These are phyloP conservation scores for Macrolepiota albuminosa DNA, from an alignment of 768 basidiomycete genomes.

Conservation along the genomic window DNA sequence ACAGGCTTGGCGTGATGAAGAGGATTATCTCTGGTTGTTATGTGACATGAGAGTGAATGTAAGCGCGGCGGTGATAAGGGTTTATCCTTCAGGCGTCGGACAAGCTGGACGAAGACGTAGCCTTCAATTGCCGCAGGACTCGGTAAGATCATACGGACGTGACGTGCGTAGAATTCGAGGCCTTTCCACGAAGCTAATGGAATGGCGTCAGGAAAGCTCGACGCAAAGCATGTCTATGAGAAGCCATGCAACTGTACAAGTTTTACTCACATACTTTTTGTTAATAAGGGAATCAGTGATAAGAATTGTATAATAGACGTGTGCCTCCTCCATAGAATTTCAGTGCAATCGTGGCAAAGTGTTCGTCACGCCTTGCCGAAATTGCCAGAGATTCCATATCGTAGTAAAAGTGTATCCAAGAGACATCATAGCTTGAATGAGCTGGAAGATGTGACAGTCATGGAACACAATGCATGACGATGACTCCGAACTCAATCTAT, in stretches of 20 bases:
- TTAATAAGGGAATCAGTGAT: not conserved
- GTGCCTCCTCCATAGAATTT: not conserved
- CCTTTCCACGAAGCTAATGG: not conserved
- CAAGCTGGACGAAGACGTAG: not conserved
- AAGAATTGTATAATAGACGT: not conserved
- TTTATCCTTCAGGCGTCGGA: not conserved
- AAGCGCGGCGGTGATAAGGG: not conserved
- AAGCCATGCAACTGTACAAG: too few species aligned
- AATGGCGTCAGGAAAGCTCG: not conserved
- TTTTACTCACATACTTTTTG: not conserved
- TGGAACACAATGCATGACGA: not conserved
- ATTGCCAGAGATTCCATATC: not conserved
- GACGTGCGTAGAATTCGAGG: not conserved
- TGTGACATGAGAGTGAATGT: not conserved
- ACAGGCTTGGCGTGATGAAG: not conserved
- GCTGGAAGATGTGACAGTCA: not conserved
- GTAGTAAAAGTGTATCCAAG: not conserved
- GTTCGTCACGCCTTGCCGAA: slow-evolving; percentile 1
- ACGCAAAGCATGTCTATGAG: not conserved
- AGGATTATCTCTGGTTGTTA: not conserved
- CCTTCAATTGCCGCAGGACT: not conserved
- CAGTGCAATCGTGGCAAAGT: not conserved
- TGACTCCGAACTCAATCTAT: not conserved
- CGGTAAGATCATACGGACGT: not conserved
- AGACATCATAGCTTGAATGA: not conserved